Evolutionary conservation across 2,329 filamentous ascomycete species (phyloP).

Genomic region (Arthrinium phaeospermum): DNA sequence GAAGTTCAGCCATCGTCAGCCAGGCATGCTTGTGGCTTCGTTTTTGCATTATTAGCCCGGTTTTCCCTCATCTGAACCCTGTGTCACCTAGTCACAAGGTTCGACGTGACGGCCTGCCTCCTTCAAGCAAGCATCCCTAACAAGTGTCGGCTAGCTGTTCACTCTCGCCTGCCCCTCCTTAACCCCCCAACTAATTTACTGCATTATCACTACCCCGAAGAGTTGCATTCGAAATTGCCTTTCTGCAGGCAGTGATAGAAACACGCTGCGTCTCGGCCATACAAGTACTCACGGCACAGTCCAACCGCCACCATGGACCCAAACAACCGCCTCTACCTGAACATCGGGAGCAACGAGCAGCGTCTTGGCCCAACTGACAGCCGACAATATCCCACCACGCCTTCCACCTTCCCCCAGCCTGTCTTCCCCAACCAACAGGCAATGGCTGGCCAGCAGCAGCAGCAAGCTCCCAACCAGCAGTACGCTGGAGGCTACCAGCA

Average conservation of each 20-base stretch:
- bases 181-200: conserved; percentile 4
- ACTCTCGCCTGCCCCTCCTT: not conserved
- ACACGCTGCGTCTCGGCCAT: not conserved
- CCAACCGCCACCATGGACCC: conserved; percentile 48
- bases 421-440: conserved; percentile 62
- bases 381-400: conserved; percentile 82
- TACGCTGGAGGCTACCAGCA: conserved; percentile 54
- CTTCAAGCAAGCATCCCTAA: not conserved
- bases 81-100: not conserved
- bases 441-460: conserved; percentile 52
- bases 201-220: conserved; percentile 15
- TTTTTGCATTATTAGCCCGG: not conserved
- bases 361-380: conserved; percentile 62
- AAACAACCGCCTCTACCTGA: conserved; percentile 70
- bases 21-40: conserved; percentile 1
- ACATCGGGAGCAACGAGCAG: conserved; percentile 70
- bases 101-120: not conserved
- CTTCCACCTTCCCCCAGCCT: conserved; percentile 94
- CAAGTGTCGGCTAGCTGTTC: conserved; percentile 11
- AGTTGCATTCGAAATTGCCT: not conserved
- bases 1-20: not conserved
- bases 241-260: not conserved
- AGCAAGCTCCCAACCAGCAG: conserved; percentile 43
- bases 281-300: not conserved
- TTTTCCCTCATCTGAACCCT: conserved; percentile 8